Evolutionary conservation across 2,329 filamentous ascomycete species (phyloP).

Genomic region (Penicillium paneum): DNA sequence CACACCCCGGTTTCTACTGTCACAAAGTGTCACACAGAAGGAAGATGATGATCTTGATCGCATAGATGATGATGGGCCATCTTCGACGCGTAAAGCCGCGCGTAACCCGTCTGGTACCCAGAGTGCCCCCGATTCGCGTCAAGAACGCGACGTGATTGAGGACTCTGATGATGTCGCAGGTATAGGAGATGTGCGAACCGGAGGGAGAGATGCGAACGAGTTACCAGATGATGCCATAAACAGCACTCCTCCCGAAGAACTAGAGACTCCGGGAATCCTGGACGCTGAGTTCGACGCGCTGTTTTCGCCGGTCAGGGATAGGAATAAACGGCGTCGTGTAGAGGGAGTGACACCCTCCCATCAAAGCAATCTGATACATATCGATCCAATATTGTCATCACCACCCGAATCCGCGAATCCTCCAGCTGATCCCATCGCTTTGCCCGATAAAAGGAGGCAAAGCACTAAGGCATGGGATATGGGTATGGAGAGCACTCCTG

Average conservation of each 20-base stretch:
- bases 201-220: neutral
- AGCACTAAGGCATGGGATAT: neutral
- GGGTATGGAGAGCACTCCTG: slow-evolving; percentile 10
- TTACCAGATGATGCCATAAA: slow-evolving; percentile 13
- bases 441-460: slow-evolving; percentile 11
- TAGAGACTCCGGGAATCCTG: slow-evolving; percentile 8
- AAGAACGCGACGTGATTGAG: slow-evolving; percentile 27
- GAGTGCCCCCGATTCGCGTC: slow-evolving; percentile 7
- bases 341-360: neutral
- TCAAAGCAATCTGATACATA: neutral
- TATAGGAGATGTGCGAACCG: neutral
- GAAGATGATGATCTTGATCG: slow-evolving; percentile 14
- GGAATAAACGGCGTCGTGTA: slow-evolving; percentile 35
- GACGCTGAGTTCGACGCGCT: slow-evolving; percentile 31
- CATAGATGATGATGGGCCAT: slow-evolving; percentile 21
- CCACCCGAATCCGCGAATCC: slow-evolving; percentile 14
- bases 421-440: neutral
- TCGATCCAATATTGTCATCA: slow-evolving; percentile 21
- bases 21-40: slow-evolving; percentile 19
- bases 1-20: slow-evolving; percentile 34
- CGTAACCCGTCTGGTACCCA: slow-evolving; percentile 4
- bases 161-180: slow-evolving; percentile 24
- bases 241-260: slow-evolving; percentile 15
- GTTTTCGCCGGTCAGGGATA: slow-evolving; percentile 26
- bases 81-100: slow-evolving; percentile 12